A percentile compares a stretch with the other conserved stretches of the same genome.
Evolutionary conservation across 192 early-diverging fungal genomes (phyloP).

Genomic region (Coemansia sp.): DNA sequence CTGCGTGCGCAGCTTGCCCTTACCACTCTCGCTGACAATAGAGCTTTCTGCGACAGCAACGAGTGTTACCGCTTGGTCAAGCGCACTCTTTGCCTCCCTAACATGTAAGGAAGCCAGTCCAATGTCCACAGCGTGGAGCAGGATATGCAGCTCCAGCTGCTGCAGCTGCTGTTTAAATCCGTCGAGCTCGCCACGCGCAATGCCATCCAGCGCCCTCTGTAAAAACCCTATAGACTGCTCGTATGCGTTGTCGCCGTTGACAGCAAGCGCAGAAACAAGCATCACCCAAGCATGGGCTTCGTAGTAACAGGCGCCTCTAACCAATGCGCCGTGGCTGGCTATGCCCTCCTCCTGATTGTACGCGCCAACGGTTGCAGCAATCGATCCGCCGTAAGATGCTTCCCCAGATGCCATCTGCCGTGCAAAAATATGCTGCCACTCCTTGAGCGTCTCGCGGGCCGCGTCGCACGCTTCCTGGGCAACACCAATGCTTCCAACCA

Average conservation of each 20-base stretch:
- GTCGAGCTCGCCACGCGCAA: conserved; percentile 37
- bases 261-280: conserved; percentile 32
- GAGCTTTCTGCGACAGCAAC: conserved; percentile 4
- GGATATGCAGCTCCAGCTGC: conserved; percentile 29
- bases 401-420: conserved; percentile 6
- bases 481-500: conserved; percentile 14
- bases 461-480: conserved; percentile 27
- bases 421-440: conserved; percentile 43
- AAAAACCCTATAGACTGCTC: conserved; percentile 40
- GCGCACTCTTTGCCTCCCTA: conserved; percentile 27
- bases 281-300: conserved; percentile 53
- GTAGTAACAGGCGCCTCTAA: conserved; percentile 40
- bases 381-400: conserved; percentile 23
- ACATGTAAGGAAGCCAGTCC: conserved; percentile 23
- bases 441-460: conserved; percentile 34
- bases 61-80: conserved; percentile 25
- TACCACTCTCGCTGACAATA: not conserved
- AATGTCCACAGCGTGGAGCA: conserved; percentile 28
- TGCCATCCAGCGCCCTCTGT: conserved; percentile 35
- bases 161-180: conserved; percentile 16
- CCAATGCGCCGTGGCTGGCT: not conserved
- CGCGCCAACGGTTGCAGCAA: conserved; percentile 5
- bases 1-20: not conserved
- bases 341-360: conserved; percentile 2
- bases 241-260: conserved; percentile 16